These are phyloP conservation scores for Candida corydali DNA, from an alignment of 805 yeast species.

Conservation along the genomic window DNA sequence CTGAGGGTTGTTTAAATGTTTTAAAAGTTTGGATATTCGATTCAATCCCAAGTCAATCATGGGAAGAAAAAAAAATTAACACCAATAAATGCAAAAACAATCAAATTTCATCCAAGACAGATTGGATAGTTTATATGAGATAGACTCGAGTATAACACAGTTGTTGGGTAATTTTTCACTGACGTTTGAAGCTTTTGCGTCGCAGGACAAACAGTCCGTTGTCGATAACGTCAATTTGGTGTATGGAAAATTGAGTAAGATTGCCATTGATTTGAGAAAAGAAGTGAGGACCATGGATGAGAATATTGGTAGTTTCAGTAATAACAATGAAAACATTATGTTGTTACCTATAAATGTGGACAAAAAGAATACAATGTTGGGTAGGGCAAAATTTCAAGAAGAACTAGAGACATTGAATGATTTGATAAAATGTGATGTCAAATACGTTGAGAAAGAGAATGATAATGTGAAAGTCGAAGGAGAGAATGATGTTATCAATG, in stretches of 20 bases:
- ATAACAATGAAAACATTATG: conserved; percentile 42
- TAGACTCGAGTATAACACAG: conserved; percentile 51
- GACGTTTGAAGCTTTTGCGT: conserved; percentile 41
- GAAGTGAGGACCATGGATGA: conserved; percentile 67
- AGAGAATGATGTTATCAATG: conserved; percentile 1
- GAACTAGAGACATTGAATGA: conserved; percentile 30
- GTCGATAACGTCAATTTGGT: conserved; percentile 42
- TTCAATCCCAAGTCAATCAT: conserved; percentile 34
- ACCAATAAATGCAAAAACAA: conserved; percentile 4
- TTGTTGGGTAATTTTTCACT: conserved; percentile 47
- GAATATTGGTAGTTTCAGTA: conserved; percentile 45
- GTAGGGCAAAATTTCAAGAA: conserved; percentile 50
- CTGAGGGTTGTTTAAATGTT: conserved; percentile 67
- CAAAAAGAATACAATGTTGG: conserved; percentile 67
- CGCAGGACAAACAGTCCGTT: conserved; percentile 32
- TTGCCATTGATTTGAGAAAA: conserved; percentile 57
- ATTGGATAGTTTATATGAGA: conserved; percentile 46
- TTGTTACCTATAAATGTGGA: conserved; percentile 67
- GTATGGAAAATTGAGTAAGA: conserved; percentile 50
- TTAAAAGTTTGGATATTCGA: conserved; percentile 28
- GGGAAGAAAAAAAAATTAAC: conserved; percentile 3
- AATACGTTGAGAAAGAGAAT: conserved; percentile 3
- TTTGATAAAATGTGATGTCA: conserved; percentile 11
- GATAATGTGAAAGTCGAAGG: conserved; percentile 1
- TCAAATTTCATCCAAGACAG: conserved; percentile 44